Evolutionary conservation across 1,139 yeast species (phyloP), one percentile per base, ranked within the genome.

Genomic region (Suhomyces wounanorum): DNA sequence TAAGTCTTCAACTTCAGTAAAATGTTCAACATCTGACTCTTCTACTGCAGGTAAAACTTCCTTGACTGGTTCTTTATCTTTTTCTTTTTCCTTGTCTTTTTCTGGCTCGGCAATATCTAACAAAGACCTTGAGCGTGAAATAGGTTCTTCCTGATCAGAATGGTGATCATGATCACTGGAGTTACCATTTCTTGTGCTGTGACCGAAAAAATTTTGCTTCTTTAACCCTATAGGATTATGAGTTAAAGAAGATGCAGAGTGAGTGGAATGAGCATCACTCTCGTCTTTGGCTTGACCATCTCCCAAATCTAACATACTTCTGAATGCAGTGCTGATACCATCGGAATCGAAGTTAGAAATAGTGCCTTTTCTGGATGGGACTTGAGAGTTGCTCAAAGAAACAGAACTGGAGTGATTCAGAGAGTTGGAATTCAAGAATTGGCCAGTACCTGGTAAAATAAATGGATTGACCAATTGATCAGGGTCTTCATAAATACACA

Each of bases 401-500:
- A 67, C 57, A 14, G 59, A 57, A 25, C 48, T 57, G 1, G 63
- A 58, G 13, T 53, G 46, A 26, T 8, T 31, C 44, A 33, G 45
- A 4, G 48, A 25, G n/a, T 26, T 17, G 44, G 48, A 28, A 41
- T 53, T 51, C 23, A 44, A 31, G 48, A 52, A 53, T 14, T 51
- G 52, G 16, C 65, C 67, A 16, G 65, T 60, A 3, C 63, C 65
- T 6, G 70, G 72, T 39, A 61, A 61, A 10, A 75, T 68, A 48
- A 75, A 66, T 6, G 79, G 78, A 51, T 69, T 64, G 5, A 75
- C 78, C 33, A 65, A 64, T 61, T 79, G 83, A 52, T 79, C 82
- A 1, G 73, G 74, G 51, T 71, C 71, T 60, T 84, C 89, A 57
- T 78, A 77, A 18, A 81, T 57, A 63, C 94, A 87, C 75, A 83